Base-by-base conservation (phyloP, 2,329 filamentous ascomycete genomes). In the Sarocladium oryzae region DNA sequence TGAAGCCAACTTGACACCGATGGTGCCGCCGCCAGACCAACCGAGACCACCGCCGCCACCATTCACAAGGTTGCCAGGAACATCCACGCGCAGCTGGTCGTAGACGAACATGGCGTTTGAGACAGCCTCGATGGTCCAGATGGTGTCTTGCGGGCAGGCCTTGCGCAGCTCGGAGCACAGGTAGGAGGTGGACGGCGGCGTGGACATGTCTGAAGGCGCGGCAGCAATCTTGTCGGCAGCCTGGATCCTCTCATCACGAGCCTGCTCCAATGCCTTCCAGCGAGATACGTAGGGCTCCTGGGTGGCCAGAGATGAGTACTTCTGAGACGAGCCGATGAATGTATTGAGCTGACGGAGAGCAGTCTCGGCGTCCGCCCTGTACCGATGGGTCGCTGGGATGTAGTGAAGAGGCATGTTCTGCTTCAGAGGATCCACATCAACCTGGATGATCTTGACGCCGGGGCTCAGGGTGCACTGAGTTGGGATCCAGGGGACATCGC, bases 401-500 rank as follows among this genome's bases (percentile, higher is more conserved):
- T 87, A 88, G 60, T 82, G 84, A 15, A 88, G 71, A 0, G 82
- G 82, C 71, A 88, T 87, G 63, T 82, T 74, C 63, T 83, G 78
- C 67, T 84, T 84, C 32, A 82, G 66, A 2, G 79, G 78, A 56
- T 84, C 80, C 51, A 79, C 71, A 59, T 83, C 80, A 49, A 84
- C 70, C 57, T 83, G 80, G 65, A 77, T 81, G 51, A 83, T 65
- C 52, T 68, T 70, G 6, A 74, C 73, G 5, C 71, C 69, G 13
- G 69, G 61, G 2, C 62, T 62, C 1, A 79, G 79, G 54, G 69
- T 69, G 63, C 76, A 79, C 38, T 82, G 81, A 0, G 88, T 91
- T 23, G 83, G 82, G 53, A 95, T 89, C 88, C 88, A 95, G 0
- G 89, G 89, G 1, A 95, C 88, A 64, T 95, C 89, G 60, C 88